Conservation (phyloP, 345 rosid genomes). For the Salix brachista region DNA sequence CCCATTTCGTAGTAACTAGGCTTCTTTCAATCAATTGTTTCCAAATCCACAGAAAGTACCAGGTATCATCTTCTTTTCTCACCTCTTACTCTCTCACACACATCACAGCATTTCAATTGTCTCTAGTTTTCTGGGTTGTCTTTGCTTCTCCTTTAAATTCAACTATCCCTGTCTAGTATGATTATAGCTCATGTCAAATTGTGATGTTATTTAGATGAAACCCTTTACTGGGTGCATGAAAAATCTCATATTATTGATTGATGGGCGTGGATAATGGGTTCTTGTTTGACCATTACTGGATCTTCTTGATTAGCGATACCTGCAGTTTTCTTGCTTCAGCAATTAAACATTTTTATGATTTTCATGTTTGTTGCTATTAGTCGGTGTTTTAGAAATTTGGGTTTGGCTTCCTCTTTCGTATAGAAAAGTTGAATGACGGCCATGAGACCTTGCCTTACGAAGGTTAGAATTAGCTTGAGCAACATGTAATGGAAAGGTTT, state of each 20-base stretch:
- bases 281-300: too few species aligned
- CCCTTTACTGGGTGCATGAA: not conserved
- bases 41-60: not conserved
- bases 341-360: too few species aligned
- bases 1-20: not conserved
- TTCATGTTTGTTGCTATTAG: not conserved
- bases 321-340: too few species aligned
- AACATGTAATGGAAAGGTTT: not conserved
- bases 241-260: too few species aligned
- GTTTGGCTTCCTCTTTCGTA: not conserved
- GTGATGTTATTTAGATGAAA: not conserved
- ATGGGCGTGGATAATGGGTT: too few species aligned
- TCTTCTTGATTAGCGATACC: too few species aligned
- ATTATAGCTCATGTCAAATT: not conserved
- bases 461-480: not conserved
- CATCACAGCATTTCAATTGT: not conserved
- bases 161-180: not conserved
- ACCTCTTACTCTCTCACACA: not conserved
- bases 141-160: not conserved
- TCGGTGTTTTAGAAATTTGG: not conserved
- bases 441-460: not conserved
- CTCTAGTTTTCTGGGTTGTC: not conserved
- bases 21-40: not conserved
- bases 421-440: not conserved
- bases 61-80: not conserved